phyloP scores from a whole-genome alignment of 2,329 filamentous ascomycete genomes.

The Fusarium sp. region DNA sequence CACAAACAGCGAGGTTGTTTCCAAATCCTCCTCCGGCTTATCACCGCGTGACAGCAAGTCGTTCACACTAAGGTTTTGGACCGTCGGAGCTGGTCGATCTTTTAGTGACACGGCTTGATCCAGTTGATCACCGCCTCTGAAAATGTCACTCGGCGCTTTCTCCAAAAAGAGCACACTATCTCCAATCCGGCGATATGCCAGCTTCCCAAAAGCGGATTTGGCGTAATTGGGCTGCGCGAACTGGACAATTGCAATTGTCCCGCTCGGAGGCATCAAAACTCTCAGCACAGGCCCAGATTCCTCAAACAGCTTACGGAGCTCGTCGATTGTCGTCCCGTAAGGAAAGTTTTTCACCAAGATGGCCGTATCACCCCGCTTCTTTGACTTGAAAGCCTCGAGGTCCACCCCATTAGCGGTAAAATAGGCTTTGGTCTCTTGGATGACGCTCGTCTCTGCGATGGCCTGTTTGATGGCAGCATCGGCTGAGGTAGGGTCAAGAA shows the following conservation, averaged over 20 bases:
- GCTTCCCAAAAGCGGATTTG: constrained; percentile 82
- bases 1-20: constrained; percentile 87
- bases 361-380: constrained; percentile 84
- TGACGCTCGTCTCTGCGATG: constrained; percentile 94
- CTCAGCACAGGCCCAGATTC: constrained; percentile 85
- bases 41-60: constrained; percentile 75
- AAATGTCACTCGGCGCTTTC: constrained; percentile 89
- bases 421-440: constrained; percentile 95
- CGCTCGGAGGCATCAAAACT: constrained; percentile 91
- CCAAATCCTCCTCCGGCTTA: constrained; percentile 66
- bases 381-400: constrained; percentile 88
- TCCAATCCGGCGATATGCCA: constrained; percentile 92
- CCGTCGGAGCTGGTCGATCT: constrained; percentile 56
- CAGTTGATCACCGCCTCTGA: constrained; percentile 58
- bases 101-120: constrained; percentile 50
- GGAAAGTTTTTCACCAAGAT: constrained; percentile 97
- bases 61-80: constrained; percentile 74
- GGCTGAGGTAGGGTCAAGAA: constrained; percentile 94
- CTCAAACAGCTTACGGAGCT: constrained; percentile 84
- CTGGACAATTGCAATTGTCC: constrained; percentile 94
- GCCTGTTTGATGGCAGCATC: constrained; percentile 97
- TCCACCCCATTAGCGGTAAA: constrained; percentile 91
- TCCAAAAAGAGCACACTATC: constrained; percentile 93
- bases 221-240: constrained; percentile 84
- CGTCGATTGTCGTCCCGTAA: constrained; percentile 82